A percentile compares a stretch with the other conserved stretches of the same genome.
Evolutionary conservation across 768 basidiomycete species (phyloP).

Genomic region (Tylopilus vinaceipallidus): DNA sequence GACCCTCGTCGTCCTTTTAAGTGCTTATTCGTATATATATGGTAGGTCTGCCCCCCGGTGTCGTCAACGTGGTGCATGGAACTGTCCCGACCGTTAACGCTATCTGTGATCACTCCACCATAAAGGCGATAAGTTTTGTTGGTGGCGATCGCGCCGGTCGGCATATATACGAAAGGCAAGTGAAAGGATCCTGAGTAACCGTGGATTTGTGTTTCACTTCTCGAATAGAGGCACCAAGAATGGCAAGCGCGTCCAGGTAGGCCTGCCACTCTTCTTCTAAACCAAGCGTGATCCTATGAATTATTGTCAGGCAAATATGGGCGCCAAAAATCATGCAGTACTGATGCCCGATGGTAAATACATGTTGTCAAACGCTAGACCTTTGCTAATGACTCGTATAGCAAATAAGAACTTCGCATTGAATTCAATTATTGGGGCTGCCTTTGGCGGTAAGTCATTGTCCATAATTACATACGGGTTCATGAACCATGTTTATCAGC

Average conservation of each 20-base stretch:
- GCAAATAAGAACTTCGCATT: conserved; percentile 91
- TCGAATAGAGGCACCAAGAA: conserved; percentile 67
- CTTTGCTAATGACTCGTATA: conserved; percentile 24
- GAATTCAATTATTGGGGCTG: conserved; percentile 91
- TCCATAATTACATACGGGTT: conserved; percentile 18
- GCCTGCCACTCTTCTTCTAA: no score
- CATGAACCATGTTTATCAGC: conserved; percentile 46
- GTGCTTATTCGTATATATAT: background rate
- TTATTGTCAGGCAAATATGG: conserved; percentile 61
- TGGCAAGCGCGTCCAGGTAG: conserved; percentile 85
- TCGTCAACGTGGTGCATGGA: conserved; percentile 91
- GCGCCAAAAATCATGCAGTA: conserved; percentile 96
- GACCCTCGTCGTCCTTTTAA: background rate
- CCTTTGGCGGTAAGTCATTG: conserved; percentile 70
- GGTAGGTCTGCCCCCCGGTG: conserved; percentile 76
- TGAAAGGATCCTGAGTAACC: background rate
- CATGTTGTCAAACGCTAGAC: background rate
- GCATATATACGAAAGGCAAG: conserved; percentile 86
- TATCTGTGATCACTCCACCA: conserved; percentile 87
- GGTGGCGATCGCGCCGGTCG: conserved; percentile 91
- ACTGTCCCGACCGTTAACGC: conserved; percentile 86
- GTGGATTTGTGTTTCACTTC: conserved; percentile 5
- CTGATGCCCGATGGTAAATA: conserved; percentile 87
- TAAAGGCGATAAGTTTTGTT: conserved; percentile 96
- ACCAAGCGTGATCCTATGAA: no score